Evolutionary conservation across 345 rosid species (phyloP).

Genomic region (Salix purpurea): DNA sequence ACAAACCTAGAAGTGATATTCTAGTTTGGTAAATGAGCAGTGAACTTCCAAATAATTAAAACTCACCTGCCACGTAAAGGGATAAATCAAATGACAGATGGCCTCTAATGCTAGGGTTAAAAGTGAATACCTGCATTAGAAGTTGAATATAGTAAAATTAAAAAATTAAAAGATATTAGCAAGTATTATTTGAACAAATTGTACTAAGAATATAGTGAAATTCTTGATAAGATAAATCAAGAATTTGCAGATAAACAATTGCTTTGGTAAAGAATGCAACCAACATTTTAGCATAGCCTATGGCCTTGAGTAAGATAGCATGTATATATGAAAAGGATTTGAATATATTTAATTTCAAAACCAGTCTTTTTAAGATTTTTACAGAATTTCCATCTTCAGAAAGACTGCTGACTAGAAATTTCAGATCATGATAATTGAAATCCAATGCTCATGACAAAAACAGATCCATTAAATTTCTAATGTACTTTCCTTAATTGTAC

Average conservation of each 20-base stretch:
- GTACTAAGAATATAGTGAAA: no score
- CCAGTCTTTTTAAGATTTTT: neutral
- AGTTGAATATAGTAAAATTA: no score
- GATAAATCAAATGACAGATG: constrained; percentile 94
- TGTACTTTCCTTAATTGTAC: neutral
- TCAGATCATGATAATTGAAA: neutral
- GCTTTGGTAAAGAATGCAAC: neutral
- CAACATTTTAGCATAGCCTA: neutral
- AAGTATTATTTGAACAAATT: no score
- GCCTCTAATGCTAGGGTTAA: constrained; percentile 50
- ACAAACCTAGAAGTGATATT: neutral
- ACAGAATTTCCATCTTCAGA: neutral
- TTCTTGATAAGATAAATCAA: neutral
- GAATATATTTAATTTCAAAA: neutral
- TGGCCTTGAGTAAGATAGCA: neutral
- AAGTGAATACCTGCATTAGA: no score
- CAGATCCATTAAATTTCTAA: neutral
- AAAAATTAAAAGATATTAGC: neutral
- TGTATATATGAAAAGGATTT: neutral
- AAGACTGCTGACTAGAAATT: neutral
- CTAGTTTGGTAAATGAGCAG: neutral
- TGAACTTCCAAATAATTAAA: neutral
- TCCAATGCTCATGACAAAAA: neutral
- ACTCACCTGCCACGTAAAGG: constrained; percentile 96
- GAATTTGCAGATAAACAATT: neutral